A percentile compares a stretch with the other conserved stretches of the same genome.
These are phyloP conservation scores for Dryadomyces quercus-mongolicae DNA, from an alignment of 2,329 filamentous ascomycete genomes.

Conservation along the genomic window DNA sequence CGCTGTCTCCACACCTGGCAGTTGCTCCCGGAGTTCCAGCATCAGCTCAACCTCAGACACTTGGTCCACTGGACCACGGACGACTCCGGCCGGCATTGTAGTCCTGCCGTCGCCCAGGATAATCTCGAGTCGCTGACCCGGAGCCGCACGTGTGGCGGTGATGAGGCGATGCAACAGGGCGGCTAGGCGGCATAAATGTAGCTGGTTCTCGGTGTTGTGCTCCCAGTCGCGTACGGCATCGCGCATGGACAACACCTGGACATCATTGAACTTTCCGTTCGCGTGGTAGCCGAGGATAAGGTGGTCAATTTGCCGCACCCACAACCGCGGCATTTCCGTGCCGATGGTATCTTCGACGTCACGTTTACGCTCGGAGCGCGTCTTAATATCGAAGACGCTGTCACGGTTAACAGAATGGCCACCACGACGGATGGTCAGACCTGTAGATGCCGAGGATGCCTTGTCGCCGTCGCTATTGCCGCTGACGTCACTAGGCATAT, in stretches of 20 bases:
- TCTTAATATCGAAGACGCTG: conserved; percentile 31
- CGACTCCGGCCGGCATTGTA: background rate
- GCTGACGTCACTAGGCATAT: background rate
- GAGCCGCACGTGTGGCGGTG: background rate
- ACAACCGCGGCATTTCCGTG: conserved; percentile 28
- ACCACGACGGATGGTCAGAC: conserved; percentile 9
- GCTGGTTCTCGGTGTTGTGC: conserved; percentile 13
- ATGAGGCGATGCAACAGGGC: conserved; percentile 16
- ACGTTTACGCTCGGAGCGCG: conserved; percentile 19
- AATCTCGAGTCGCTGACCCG: background rate
- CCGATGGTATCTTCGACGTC: conserved; percentile 17
- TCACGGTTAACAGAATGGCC: conserved; percentile 19
- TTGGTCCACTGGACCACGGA: background rate
- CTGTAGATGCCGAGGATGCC: background rate
- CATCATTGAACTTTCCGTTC: conserved; percentile 23
- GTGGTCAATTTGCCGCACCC: conserved; percentile 25
- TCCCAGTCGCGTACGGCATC: conserved; percentile 25
- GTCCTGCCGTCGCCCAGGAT: background rate
- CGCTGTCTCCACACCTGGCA: conserved; percentile 11
- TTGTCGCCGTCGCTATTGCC: background rate
- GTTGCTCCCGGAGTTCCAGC: conserved; percentile 15
- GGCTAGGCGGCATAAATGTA: conserved; percentile 19
- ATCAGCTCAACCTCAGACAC: background rate
- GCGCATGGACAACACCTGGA: conserved; percentile 20
- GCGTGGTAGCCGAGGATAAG: conserved; percentile 30